Percentiles rank a stretch among this genome's conserved stretches.
Evolutionary conservation across 805 yeast species (phyloP).

Genomic region (Torulaspora indica): DNA sequence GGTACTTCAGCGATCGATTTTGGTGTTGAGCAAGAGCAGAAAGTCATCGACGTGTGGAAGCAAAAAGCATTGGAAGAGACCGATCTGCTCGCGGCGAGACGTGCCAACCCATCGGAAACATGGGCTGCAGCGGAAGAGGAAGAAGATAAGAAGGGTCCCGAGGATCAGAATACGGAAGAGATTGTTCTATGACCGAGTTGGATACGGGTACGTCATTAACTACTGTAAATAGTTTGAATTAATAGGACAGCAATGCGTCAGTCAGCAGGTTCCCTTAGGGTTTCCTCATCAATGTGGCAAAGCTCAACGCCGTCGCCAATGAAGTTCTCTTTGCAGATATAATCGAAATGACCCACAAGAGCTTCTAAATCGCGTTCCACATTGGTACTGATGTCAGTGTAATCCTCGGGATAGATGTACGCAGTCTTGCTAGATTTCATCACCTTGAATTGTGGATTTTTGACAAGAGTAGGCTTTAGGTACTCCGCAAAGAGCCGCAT

Average conservation of each 20-base stretch:
- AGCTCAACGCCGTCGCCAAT: conserved; percentile 25
- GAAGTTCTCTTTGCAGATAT: conserved; percentile 24
- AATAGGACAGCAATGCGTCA: not conserved
- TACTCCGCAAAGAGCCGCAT: conserved; percentile 35
- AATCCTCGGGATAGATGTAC: conserved; percentile 34
- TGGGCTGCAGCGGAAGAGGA: conserved; percentile 20
- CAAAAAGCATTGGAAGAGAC: conserved; percentile 63
- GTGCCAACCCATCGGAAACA: conserved; percentile 33
- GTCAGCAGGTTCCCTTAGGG: conserved; percentile 3
- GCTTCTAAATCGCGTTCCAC: conserved; percentile 42
- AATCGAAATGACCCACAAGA: conserved; percentile 37
- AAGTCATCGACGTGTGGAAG: conserved; percentile 68
- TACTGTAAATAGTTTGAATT: conserved; percentile 14
- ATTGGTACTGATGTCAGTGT: conserved; percentile 36
- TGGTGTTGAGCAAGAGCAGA: conserved; percentile 70
- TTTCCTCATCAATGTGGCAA: conserved; percentile 20
- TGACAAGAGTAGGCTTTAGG: conserved; percentile 29
- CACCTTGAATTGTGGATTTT: conserved; percentile 23
- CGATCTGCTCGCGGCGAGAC: conserved; percentile 48
- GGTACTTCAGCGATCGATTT: conserved; percentile 56
- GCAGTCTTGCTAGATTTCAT: conserved; percentile 13
- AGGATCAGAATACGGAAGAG: conserved; percentile 14
- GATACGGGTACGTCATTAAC: conserved; percentile 8
- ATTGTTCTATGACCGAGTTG: conserved; percentile 9
- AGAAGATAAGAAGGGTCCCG: conserved; percentile 5